Evolutionary conservation across 495 filamentous ascomycete genomes (phyloP).

Genomic region (Penicillium daleae): DNA sequence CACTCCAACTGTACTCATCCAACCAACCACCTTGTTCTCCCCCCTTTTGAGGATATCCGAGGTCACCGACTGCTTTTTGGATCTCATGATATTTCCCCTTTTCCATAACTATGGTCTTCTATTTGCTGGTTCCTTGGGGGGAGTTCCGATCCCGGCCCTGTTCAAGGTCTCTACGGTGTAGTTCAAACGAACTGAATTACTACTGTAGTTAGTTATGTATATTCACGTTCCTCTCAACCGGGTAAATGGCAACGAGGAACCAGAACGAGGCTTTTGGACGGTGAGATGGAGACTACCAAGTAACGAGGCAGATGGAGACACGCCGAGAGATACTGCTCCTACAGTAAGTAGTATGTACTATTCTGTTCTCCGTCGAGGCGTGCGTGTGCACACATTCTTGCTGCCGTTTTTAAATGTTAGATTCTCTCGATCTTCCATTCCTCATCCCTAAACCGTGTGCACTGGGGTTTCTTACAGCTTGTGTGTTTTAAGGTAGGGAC

Average conservation of each 20-base stretch:
- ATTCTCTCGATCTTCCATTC: slow-evolving; percentile 36
- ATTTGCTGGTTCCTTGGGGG: not conserved
- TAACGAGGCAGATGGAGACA: not conserved
- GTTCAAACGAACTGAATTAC: not conserved
- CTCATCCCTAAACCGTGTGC: slow-evolving; percentile 21
- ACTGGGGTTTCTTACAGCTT: not conserved
- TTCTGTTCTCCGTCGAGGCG: not conserved
- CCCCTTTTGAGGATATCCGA: slow-evolving; percentile 13
- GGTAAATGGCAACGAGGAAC: slow-evolving; percentile 1
- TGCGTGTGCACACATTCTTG: slow-evolving; percentile 22
- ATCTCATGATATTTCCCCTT: slow-evolving; percentile 24
- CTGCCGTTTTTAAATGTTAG: slow-evolving; percentile 17
- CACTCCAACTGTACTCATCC: slow-evolving; percentile 7
- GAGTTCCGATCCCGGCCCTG: slow-evolving; percentile 34
- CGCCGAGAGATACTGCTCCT: not conserved
- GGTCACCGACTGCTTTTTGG: slow-evolving; percentile 33
- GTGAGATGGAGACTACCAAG: not conserved
- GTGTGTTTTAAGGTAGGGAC: not conserved
- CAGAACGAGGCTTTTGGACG: not conserved
- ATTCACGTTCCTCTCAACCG: not conserved
- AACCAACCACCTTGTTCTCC: not conserved
- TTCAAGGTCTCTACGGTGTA: not conserved
- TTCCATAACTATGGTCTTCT: slow-evolving; percentile 1
- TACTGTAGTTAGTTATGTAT: not conserved
- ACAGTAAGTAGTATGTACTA: not conserved